Percentiles rank a stretch among this genome's conserved stretches.
Conservation (phyloP, 495 filamentous ascomycete genomes). For the Penicillium cataractarum region DNA sequence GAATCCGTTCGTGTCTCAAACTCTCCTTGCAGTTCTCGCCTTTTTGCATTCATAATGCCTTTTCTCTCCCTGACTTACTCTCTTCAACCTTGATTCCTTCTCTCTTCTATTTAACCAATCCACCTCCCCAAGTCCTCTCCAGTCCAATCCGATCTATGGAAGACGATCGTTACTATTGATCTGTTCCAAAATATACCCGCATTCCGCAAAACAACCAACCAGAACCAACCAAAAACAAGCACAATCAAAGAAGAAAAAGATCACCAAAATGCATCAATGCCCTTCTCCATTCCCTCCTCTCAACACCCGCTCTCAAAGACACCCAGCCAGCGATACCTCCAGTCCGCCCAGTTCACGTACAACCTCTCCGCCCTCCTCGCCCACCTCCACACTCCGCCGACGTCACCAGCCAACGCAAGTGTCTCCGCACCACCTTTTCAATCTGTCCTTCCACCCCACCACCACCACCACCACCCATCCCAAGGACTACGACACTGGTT, state of each 20-base stretch:
- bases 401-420: conserved; percentile 19
- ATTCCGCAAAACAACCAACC: neutral
- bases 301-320: conserved; percentile 5
- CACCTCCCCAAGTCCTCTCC: too few species aligned
- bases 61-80: neutral
- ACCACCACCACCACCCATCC: conserved; percentile 18
- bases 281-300: conserved; percentile 26
- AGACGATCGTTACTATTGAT: neutral
- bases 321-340: conserved; percentile 24
- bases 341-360: conserved; percentile 26
- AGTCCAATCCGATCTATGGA: neutral
- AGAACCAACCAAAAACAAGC: neutral
- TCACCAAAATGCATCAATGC: conserved; percentile 20
- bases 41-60: conserved; percentile 14
- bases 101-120: too few species aligned
- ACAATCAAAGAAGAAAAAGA: neutral
- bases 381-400: conserved; percentile 18
- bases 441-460: conserved; percentile 32
- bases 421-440: conserved; percentile 33
- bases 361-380: conserved; percentile 29
- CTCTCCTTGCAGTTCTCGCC: conserved; percentile 32
- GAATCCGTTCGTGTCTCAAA: conserved; percentile 20
- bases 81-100: neutral
- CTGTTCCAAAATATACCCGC: neutral
- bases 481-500: conserved; percentile 13